Evolutionary conservation across 1,284 basidiomycete species (phyloP), one percentile per base, ranked within the genome.

Genomic region (Ganoderma resinaceum): DNA sequence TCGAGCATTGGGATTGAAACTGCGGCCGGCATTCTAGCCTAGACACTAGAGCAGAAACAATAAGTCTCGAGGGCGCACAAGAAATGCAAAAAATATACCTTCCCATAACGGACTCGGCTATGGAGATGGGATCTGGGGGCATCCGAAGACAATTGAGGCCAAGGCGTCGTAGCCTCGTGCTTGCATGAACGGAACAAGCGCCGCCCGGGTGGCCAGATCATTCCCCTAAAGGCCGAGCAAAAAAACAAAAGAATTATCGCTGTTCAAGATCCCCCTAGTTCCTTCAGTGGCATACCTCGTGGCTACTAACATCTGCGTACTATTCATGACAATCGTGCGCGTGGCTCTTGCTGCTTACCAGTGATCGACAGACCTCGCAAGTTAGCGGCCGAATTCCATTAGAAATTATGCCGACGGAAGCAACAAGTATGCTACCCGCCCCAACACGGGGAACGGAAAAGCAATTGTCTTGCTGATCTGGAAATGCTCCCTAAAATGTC

Each of bases 81-180:
- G 53, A 6, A 31, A 31, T 11, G 26, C 53, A 31, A 18, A 20
- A 31, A 33, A 33, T 5, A 33, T 33, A 55, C 29, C 14, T 33
- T 33, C 29, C 26, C 18, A 7, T 12, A 49, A 49, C 26, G 8
- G 29, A 18, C 33, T 35, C 29, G 61, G 61, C 29, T 66, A 46
- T 52, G 38, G 40, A 42, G 60, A 68, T 65, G 66, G 55, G 65
- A 69, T 69, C 49, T n/a, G 52, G 12, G 12, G n/a, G 62, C 53
- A 35, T 57, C 53, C 29, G 53, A 33, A 72, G 63, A 72, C 71
- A 69, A 68, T 67, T 67, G 38, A 35, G 62, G 57, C 57, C 66
- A 38, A 46, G 29, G 65, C 57, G 42, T 63, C 57, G 68, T 72
- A 72, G 71, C 71, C 68, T 72, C 71, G 66, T 72, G 71, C 57